Evolutionary conservation across 1,284 basidiomycete species (phyloP).

Genomic region (Lignosus rhinocerotis): DNA sequence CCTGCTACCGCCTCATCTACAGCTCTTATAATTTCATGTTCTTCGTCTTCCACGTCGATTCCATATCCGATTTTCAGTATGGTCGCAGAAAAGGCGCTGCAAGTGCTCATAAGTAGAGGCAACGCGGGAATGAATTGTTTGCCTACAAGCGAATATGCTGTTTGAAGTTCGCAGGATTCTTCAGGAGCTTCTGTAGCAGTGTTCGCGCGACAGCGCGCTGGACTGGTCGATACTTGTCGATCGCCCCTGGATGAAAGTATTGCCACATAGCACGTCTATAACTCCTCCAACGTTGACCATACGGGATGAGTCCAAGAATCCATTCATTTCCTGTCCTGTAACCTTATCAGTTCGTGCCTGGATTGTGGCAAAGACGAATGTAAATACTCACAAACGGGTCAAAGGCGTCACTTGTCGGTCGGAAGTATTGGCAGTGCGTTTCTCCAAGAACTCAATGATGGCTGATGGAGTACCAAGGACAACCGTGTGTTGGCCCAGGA

Average conservation of each 20-base stretch:
- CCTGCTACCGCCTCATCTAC: conserved; percentile 11
- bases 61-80: conserved; percentile 19
- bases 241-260: conserved; percentile 9
- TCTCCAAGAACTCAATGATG: conserved; percentile 16
- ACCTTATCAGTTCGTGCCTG: not conserved
- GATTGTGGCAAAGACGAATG: not conserved
- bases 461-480: conserved; percentile 8
- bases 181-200: conserved; percentile 10
- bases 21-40: conserved; percentile 10
- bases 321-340: not conserved
- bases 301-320: conserved; percentile 7
- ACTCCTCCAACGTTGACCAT: conserved; percentile 7
- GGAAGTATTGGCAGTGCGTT: conserved; percentile 10
- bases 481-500: conserved; percentile 2
- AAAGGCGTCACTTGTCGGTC: not conserved
- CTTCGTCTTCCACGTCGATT: conserved; percentile 4
- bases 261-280: conserved; percentile 10
- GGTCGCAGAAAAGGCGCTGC: conserved; percentile 3
- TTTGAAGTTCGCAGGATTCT: not conserved
- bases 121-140: not conserved
- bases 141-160: conserved; percentile 5
- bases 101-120: not conserved
- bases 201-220: conserved; percentile 1
- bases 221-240: not conserved
- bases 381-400: not conserved